These are phyloP conservation scores for Antitrichia curtipendula DNA, from an alignment of 225 moss, liverwort and hornwort genomes.

Conservation along the genomic window DNA sequence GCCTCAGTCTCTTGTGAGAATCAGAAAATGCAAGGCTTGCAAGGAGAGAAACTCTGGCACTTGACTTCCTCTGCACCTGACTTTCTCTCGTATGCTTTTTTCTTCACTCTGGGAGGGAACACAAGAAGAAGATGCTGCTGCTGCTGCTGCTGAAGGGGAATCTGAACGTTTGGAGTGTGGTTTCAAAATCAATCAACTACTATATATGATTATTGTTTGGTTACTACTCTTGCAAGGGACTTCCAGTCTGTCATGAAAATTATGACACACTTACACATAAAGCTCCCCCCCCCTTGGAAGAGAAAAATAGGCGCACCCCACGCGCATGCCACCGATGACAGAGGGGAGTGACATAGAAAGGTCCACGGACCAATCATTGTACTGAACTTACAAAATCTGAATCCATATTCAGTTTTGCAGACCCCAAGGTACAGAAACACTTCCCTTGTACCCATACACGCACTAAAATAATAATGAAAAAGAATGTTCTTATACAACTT, in stretches of 20 bases:
- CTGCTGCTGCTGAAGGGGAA: too few species aligned
- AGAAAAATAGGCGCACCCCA: neutral
- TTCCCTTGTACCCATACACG: neutral
- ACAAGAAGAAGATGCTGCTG: neutral
- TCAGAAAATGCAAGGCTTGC: neutral
- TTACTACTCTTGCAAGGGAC: neutral
- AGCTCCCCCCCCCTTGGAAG: neutral
- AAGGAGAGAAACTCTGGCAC: neutral
- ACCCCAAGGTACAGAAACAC: neutral
- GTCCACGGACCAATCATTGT: neutral
- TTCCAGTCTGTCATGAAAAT: neutral
- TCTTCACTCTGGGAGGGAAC: neutral
- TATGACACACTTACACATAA: neutral
- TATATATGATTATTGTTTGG: neutral
- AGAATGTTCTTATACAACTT: neutral
- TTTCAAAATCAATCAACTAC: neutral
- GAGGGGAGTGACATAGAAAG: neutral
- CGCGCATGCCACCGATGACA: neutral
- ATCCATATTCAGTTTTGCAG: neutral
- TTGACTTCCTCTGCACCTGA: neutral
- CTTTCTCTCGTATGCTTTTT: neutral
- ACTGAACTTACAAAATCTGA: neutral
- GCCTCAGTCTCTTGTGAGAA: neutral
- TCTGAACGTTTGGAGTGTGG: neutral
- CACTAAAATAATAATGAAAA: neutral